Evolutionary conservation across 169 alveolate genomes (phyloP), one percentile per base, ranked within the genome.

Genomic region (Perkinsus chesapeaki): DNA sequence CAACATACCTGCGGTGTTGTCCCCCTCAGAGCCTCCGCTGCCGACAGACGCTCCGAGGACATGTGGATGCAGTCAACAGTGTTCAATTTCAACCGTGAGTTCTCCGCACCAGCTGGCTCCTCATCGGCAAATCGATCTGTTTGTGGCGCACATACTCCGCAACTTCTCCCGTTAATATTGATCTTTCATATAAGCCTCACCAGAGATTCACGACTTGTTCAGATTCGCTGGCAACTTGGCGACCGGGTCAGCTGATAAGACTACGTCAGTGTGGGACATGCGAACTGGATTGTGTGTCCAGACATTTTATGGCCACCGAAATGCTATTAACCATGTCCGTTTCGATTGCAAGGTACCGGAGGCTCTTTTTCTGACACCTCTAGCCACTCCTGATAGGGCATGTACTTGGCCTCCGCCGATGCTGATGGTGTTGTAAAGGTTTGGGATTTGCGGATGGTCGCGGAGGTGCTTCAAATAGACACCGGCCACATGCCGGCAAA

Each of bases 381-480:
- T n/a, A n/a, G 5, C 60, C 16, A 5, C 60, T 47, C 39, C n/a
- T 16, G 60, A 16, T 94, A 95, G 95, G 99, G 98, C 38, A 97
- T 95, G 82, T 91, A 94, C 0, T 95, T 98, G 38, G 98, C 98
- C 39, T 96, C 98, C n/a, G 96, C 98, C 92, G 99, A 98, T 94
- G 96, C 98, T 27, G 99, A 97, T 93, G 99, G 99, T 48, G 95
- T 97, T 38, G 97, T 97, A 31, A 97, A 97, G 95, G 94, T 98
- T 48, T 97, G 99, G 99, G 99, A 98, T 94, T 97, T 97, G 39
- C 95, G 99, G 93, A 98, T 97, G 96, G 98, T 98, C 39, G 96
- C 96, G 73, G 98, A 97, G 92, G 73, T 95, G 60, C 94, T 95
- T 60, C 95, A 96, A 73, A 94, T 96, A 73, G 98, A 97, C 39